Conservation (phyloP, 768 basidiomycete species). For the Galerina sulciceps region DNA sequence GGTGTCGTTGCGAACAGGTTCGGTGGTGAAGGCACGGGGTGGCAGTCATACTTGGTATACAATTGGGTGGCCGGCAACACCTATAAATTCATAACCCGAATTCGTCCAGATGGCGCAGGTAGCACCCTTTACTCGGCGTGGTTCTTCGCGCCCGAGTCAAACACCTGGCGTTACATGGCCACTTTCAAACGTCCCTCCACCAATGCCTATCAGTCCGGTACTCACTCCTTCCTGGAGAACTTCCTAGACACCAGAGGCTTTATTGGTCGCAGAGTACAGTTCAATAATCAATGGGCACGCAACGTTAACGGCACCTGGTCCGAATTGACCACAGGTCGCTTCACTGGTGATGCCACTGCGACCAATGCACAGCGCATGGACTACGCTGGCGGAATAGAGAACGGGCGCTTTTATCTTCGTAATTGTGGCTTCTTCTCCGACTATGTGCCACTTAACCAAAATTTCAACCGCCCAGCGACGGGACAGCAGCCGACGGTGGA, state of each 20-base stretch:
- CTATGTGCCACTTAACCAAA: slow-evolving; percentile 8
- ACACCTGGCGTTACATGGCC: slow-evolving; percentile 17
- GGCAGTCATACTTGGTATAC: slow-evolving; percentile 16
- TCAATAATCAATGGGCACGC: slow-evolving; percentile 18
- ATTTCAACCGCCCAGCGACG: slow-evolving; percentile 6
- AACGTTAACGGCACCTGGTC: slow-evolving; percentile 18
- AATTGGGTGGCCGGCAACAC: slow-evolving; percentile 18
- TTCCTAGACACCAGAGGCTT: slow-evolving; percentile 14
- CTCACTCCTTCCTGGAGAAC: slow-evolving; percentile 19
- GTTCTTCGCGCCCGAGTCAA: slow-evolving; percentile 19
- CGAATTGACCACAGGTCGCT: slow-evolving; percentile 9
- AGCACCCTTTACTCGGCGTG: slow-evolving; percentile 18
- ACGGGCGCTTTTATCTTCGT: slow-evolving; percentile 13
- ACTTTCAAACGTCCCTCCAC: slow-evolving; percentile 20
- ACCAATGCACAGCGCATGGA: slow-evolving; percentile 14
- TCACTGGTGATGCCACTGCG: slow-evolving; percentile 12
- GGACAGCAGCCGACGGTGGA: slow-evolving; percentile 6
- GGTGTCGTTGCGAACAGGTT: slow-evolving; percentile 17
- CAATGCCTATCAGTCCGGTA: slow-evolving; percentile 13
- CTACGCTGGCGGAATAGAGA: slow-evolving; percentile 9
- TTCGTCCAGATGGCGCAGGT: slow-evolving; percentile 18
- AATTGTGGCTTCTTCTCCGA: slow-evolving; percentile 13
- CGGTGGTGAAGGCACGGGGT: slow-evolving; percentile 15
- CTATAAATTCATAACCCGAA: slow-evolving; percentile 21
- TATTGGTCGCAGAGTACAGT: slow-evolving; percentile 10